Evolutionary conservation across 2,329 filamentous ascomycete species (phyloP), one percentile per base, ranked within the genome.

Genomic region (Cryphonectria carpinicola): DNA sequence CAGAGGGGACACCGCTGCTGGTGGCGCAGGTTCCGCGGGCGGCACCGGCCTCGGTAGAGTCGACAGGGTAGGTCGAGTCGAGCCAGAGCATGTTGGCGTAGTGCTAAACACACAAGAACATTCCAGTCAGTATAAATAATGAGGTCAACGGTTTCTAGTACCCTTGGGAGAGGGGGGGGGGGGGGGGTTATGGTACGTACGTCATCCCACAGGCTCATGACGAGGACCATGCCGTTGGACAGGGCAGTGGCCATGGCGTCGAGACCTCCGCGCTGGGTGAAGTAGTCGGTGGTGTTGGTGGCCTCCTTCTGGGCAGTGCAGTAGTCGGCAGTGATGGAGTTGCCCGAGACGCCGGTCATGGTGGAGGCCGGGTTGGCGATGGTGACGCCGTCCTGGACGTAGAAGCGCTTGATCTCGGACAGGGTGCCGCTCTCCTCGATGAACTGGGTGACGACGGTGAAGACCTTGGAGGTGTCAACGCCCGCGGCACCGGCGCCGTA

Each of bases 61-160:
- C 79, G 73, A 80, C 76, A 65, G 83, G 70, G 83, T 87, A 91
- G 78, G 82, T 86, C 72, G 87, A 88, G 83, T 93, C 91, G 76
- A 94, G 87, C 92, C 92, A 93, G 76, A 91, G 86, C 90, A 93
- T 93, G 81, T 90, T 86, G 76, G 87, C 82, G 71, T 86, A 80
- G 80, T 92, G 87, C 76, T 78, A 28, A 22, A 35, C 7, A 61
- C 32, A 32, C 32, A 13, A 49, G 3, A 32, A 37, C 22, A 52
- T 19, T 28, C 32, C 52, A 25, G 49, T 64, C n/a, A 52, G 25
- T 28, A 4, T 13, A 41, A 61, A 62, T 17, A 22, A 49, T 49
- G 43, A 62, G 28, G 14, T n/a, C 39, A 43, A 32, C 0, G 3
- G 14, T 11, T 61, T 10, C 35, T 32, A 14, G 6, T 11, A 58